Evolutionary conservation across 192 early-diverging fungal species (phyloP), one percentile per base, ranked within the genome.

Genomic region (Mortierella antarctica): DNA sequence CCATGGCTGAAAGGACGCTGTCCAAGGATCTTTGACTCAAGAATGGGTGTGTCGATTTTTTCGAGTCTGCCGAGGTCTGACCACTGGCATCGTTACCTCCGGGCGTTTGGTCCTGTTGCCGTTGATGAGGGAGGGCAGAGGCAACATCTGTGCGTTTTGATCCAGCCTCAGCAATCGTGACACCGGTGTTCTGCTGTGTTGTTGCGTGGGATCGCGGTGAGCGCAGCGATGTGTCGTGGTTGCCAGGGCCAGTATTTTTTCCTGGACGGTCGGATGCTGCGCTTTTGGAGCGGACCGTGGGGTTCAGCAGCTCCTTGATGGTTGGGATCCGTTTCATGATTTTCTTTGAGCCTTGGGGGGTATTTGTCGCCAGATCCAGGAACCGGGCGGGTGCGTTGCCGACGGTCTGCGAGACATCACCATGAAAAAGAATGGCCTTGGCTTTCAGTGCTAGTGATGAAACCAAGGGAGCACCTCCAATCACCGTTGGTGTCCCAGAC

Each of bases 1-100:
- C 95, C 31, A 93, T 61, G 1, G 89, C 85, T 44, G 82, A 79
- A 18, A 96, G 75, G 2, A 95, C 81, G 12, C 82, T 80, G 67
- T 93, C 89, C 62, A 94, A 61, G 0, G 91, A 78, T 5, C 70
- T 65, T 41, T 62, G 47, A 39, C 52, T 68, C 60, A 80, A 53
- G 31, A 72, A 68, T 0, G 65, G 45, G 17, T 48, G 10, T 6
- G 31, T 46, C 3, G 42, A 11, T 39, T 56, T 23, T 15, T 53
- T 58, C 8, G 51, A 2, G 13, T 52, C 58, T 0, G 50, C 39
- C 0, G 45, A 45, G 2, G 53, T 47, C 48, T 62, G 52, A 11
- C 17, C 13, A 41, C 18, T 62, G 41, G 21, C 13, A 14, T 71
- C 68, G 9, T 45, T 53, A 8, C 61, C 63, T 13, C 41, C 20